Percentiles rank a stretch among this genome's conserved stretches.
These are phyloP conservation scores for Xanthoconium stramineum DNA, from an alignment of 768 basidiomycete species.

Conservation along the genomic window DNA sequence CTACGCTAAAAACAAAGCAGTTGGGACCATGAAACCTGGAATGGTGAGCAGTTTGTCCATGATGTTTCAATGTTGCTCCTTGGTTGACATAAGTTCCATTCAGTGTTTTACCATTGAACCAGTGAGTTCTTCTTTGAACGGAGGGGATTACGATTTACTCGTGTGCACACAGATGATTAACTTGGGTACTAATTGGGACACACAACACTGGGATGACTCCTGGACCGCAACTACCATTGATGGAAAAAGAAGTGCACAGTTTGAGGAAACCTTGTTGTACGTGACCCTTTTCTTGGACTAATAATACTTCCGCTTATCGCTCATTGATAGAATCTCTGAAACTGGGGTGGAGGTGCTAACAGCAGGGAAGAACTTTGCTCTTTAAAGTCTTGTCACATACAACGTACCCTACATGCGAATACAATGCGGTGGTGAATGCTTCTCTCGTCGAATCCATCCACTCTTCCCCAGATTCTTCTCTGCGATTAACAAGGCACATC, in stretches of 20 bases:
- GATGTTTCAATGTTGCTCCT: neutral
- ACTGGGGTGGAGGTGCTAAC: constrained; percentile 88
- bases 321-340: constrained; percentile 72
- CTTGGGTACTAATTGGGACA: constrained; percentile 71
- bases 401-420: constrained; percentile 24
- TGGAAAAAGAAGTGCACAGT: constrained; percentile 90
- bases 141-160: constrained; percentile 1
- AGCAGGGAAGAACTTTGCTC: constrained; percentile 38
- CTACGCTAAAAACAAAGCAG: constrained; percentile 91
- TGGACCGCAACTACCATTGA: constrained; percentile 96
- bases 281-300: constrained; percentile 32
- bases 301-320: constrained; percentile 15
- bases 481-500: constrained; percentile 24
- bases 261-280: constrained; percentile 94
- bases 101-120: constrained; percentile 79
- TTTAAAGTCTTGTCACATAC: constrained; percentile 20
- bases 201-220: constrained; percentile 87
- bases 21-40: constrained; percentile 91
- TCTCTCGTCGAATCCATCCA: constrained; percentile 14
- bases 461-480: constrained; percentile 22
- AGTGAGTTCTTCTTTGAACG: constrained; percentile 36
- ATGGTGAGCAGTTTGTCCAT: constrained; percentile 55
- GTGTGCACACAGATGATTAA: constrained; percentile 78
- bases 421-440: constrained; percentile 17
- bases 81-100: constrained; percentile 3